A percentile compares a stretch with the other conserved stretches of the same genome.
Conservation (phyloP, 2,329 filamentous ascomycete genomes). For the Daldinia sp. region DNA sequence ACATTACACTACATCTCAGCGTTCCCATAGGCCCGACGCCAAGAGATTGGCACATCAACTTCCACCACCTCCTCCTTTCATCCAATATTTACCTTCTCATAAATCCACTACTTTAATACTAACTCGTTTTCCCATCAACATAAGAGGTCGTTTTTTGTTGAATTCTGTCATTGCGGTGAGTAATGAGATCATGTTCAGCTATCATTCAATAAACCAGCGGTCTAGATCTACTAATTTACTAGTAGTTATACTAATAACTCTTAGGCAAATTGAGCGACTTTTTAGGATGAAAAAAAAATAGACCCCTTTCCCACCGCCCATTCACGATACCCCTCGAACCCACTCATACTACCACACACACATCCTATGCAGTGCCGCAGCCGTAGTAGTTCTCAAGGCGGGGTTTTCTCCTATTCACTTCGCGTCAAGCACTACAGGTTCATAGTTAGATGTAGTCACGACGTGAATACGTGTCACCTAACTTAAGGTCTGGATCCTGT, state of each 20-base stretch:
- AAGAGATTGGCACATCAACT: constrained; percentile 5
- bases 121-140: neutral
- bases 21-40: constrained; percentile 4
- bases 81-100: neutral
- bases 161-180: neutral
- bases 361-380: neutral
- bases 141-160: neutral
- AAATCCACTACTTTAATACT: neutral
- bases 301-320: neutral
- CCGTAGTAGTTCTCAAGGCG: neutral
- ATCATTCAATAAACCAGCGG: neutral
- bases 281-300: neutral
- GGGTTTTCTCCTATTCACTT: neutral
- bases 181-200: neutral
- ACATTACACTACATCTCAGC: neutral
- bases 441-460: neutral
- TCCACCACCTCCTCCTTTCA: neutral
- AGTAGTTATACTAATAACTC: neutral
- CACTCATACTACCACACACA: neutral
- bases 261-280: neutral
- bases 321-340: neutral
- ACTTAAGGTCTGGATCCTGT: neutral
- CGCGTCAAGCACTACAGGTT: neutral
- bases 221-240: constrained; percentile 3
- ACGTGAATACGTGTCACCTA: neutral